A percentile compares a stretch with the other conserved stretches of the same genome.
These are phyloP conservation scores for Metschnikowia cubensis DNA, from an alignment of 805 yeast species.

Conservation along the genomic window DNA sequence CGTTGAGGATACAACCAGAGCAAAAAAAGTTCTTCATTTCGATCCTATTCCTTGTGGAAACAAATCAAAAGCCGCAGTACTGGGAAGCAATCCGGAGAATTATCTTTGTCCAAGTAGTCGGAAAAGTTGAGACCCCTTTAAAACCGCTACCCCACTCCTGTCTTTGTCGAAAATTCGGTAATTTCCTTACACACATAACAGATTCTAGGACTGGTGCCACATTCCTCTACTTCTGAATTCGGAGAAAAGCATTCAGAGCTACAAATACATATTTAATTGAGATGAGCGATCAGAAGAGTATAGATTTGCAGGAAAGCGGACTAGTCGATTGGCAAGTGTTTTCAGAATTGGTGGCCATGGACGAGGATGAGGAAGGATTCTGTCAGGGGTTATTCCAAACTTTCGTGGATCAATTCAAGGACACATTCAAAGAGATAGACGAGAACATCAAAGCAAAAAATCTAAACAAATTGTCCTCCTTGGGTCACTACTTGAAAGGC, in stretches of 20 bases:
- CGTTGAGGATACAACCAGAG: slow-evolving; percentile 4
- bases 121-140: background rate
- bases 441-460: slow-evolving; percentile 44
- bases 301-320: slow-evolving; percentile 47
- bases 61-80: background rate
- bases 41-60: background rate
- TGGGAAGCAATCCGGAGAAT: background rate
- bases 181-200: background rate
- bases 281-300: slow-evolving; percentile 16
- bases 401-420: slow-evolving; percentile 83
- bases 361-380: slow-evolving; percentile 93
- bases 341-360: slow-evolving; percentile 88
- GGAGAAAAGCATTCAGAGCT: background rate
- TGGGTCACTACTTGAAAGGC: slow-evolving; percentile 94
- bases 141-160: background rate
- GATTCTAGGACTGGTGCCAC: background rate
- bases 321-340: slow-evolving; percentile 86
- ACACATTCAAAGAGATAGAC: slow-evolving; percentile 72
- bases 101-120: background rate
- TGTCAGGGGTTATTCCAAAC: slow-evolving; percentile 73
- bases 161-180: background rate
- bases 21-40: slow-evolving; percentile 2
- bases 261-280: background rate
- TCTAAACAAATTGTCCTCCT: slow-evolving; percentile 58
- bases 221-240: background rate